phyloP scores from a whole-genome alignment of 2,329 filamentous ascomycete species.

The Aspergillus amoenus region DNA sequence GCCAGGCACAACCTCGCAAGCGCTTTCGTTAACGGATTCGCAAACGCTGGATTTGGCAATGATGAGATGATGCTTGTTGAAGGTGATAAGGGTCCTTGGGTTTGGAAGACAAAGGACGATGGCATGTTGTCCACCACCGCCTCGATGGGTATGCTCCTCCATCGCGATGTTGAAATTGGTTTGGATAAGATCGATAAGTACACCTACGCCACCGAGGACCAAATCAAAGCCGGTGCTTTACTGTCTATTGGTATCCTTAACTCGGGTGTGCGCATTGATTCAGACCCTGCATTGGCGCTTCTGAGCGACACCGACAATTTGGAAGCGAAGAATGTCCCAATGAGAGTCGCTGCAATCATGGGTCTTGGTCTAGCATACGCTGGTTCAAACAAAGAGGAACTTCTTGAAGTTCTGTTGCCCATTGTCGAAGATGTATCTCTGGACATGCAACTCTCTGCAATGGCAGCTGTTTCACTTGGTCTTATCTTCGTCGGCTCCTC shows the following conservation, averaged over 20 bases:
- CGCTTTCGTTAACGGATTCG: constrained; percentile 94
- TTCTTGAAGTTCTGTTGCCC: constrained; percentile 81
- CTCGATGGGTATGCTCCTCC: constrained; percentile 83
- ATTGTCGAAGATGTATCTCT: constrained; percentile 80
- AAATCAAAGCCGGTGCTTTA: constrained; percentile 87
- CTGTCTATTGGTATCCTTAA: constrained; percentile 95
- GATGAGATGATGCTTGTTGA: constrained; percentile 98
- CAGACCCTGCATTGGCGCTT: constrained; percentile 85
- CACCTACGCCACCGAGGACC: constrained; percentile 77
- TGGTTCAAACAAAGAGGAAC: constrained; percentile 84
- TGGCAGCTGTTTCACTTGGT: constrained; percentile 89
- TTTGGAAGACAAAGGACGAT: constrained; percentile 99
- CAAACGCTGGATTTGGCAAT: constrained; percentile 90
- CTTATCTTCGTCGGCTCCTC: constrained; percentile 91
- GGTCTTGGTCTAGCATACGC: constrained; percentile 92
- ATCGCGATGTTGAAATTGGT: constrained; percentile 92
- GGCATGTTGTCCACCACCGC: constrained; percentile 97
- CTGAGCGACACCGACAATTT: constrained; percentile 79
- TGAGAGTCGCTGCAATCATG: constrained; percentile 88
- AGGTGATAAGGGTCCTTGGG: constrained; percentile 86
- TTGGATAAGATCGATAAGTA: constrained; percentile 94
- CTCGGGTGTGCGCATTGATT: constrained; percentile 83
- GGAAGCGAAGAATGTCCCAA: constrained; percentile 71
- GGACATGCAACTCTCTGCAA: constrained; percentile 93
- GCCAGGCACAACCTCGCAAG: constrained; percentile 93